Percentiles rank a stretch among this genome's conserved stretches.
Evolutionary conservation across 352 stramenopile species (phyloP).

Genomic region (Pythium oligandrum): DNA sequence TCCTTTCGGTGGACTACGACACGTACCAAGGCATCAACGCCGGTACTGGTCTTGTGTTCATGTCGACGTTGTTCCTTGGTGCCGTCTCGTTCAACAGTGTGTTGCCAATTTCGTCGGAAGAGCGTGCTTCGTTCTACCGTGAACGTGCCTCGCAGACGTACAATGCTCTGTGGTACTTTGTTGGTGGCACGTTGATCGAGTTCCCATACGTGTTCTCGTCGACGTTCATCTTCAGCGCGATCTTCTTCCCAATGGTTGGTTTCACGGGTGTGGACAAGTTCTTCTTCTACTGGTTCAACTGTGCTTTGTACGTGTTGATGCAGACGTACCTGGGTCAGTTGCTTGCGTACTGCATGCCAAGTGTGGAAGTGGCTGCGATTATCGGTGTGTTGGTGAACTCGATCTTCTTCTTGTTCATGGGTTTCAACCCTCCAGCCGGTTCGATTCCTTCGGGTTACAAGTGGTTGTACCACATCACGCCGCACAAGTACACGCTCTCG

Average conservation of each 20-base stretch:
- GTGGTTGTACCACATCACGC: slow-evolving; percentile 20
- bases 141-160: too few relatives aligned
- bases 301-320: slow-evolving; percentile 37
- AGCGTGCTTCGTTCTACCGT: too few relatives aligned
- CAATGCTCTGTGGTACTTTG: slow-evolving; percentile 68
- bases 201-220: slow-evolving; percentile 40
- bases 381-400: slow-evolving; percentile 21
- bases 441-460: too few relatives aligned
- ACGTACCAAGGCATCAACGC: too few relatives aligned
- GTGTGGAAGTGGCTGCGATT: slow-evolving; percentile 17
- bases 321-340: slow-evolving; percentile 57
- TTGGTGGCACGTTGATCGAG: slow-evolving; percentile 71
- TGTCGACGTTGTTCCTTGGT: slow-evolving; percentile 79
- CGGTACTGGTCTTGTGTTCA: slow-evolving; percentile 78
- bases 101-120: too few relatives aligned
- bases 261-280: slow-evolving; percentile 38
- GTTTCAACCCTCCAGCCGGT: slow-evolving; percentile 20
- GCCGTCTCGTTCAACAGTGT: slow-evolving; percentile 75
- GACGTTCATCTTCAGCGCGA: slow-evolving; percentile 33
- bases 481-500: slow-evolving; percentile 12
- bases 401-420: slow-evolving; percentile 34
- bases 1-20: slow-evolving; percentile 28
- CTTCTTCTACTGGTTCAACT: slow-evolving; percentile 53
- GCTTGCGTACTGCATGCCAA: slow-evolving; percentile 31
- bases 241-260: too few relatives aligned